phyloP scores from a whole-genome alignment of 1,284 basidiomycete genomes.

The Irpex sp. region DNA sequence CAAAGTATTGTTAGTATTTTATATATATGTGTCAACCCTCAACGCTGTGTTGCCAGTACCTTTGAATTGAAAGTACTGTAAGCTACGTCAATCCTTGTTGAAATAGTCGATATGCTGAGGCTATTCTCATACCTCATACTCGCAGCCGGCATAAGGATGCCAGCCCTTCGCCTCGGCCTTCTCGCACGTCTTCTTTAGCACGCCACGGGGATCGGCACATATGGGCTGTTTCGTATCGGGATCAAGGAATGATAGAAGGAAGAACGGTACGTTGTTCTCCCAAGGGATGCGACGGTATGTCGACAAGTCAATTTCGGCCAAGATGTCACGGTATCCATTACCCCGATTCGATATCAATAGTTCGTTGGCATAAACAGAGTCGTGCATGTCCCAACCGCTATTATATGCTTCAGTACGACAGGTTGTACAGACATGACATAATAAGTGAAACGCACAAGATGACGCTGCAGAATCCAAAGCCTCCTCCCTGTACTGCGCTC shows the following conservation, averaged over 20 bases:
- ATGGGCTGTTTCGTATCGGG: conserved; percentile 76
- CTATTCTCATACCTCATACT: conserved; percentile 72
- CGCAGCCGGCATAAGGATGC: conserved; percentile 74
- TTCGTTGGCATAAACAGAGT: conserved; percentile 77
- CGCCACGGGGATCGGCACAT: conserved; percentile 78
- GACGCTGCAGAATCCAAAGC: conserved; percentile 91
- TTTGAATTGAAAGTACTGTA: conserved; percentile 92
- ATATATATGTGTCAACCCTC: background rate
- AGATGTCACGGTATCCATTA: conserved; percentile 89
- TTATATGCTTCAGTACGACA: conserved; percentile 3
- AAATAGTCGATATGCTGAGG: background rate
- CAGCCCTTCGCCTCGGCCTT: conserved; percentile 45
- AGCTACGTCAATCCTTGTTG: background rate
- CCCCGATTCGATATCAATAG: conserved; percentile 84
- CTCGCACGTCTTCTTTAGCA: conserved; percentile 60
- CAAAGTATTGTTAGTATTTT: background rate
- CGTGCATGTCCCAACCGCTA: conserved; percentile 88
- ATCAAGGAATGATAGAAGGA: conserved; percentile 86
- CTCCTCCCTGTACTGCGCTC: conserved; percentile 73
- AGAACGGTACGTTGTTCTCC: conserved; percentile 91
- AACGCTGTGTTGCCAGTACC: conserved; percentile 36
- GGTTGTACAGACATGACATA: no score
- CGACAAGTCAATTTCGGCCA: conserved; percentile 79
- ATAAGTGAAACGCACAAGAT: conserved; percentile 84
- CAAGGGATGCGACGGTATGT: conserved; percentile 87